Evolutionary conservation across 495 filamentous ascomycete species (phyloP), one percentile per base, ranked within the genome.

Genomic region (Neurospora sp.): DNA sequence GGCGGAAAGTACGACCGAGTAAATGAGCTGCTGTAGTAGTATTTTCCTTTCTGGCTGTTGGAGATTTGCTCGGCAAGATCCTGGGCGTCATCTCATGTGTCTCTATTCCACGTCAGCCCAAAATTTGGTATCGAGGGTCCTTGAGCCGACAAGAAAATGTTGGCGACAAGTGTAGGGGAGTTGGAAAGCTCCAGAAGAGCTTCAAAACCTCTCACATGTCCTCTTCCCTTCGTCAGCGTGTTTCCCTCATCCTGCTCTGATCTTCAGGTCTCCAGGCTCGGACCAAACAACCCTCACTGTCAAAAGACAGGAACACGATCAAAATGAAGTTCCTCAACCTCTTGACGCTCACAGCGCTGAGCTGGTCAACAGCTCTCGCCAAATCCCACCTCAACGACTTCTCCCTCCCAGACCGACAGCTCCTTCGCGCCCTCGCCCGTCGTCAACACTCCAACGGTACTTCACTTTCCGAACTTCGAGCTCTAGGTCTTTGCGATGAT

Each of bases 381-480:
- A 31, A 54, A 5, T 54, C 46, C 8, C 42, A n/a, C 18, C 42
- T 46, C 18, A n/a, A 23, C 49, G 49, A 60, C 5, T 60, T 60
- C 2, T 7, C 49, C 12, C 23, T 60, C 49, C 49, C 23, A 62
- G 23, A 62, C 12, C 54, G 23, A 3, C 23, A 27, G 0, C 12
- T 62, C 0, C 54, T 62, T 0, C 23, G 23, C 5, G 54, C 54
- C 23, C 54, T 62, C 23, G 12, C 54, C 23, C 54, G 49, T 2
- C 23, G 49, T 60, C 49, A 44, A 31, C 70, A 72, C 20, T 40
- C 46, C 62, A 71, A 73, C 39, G 74, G 42, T 39, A 72, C 38
- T 37, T 39, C 71, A 37, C 44, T 60, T 11, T 49, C 71, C 40
- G 44, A 49, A 20, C 42, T 46, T n/a, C 42, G 42, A 1, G 42